Conservation (phyloP, 495 filamentous ascomycete genomes). For the Xylaria venustula region DNA sequence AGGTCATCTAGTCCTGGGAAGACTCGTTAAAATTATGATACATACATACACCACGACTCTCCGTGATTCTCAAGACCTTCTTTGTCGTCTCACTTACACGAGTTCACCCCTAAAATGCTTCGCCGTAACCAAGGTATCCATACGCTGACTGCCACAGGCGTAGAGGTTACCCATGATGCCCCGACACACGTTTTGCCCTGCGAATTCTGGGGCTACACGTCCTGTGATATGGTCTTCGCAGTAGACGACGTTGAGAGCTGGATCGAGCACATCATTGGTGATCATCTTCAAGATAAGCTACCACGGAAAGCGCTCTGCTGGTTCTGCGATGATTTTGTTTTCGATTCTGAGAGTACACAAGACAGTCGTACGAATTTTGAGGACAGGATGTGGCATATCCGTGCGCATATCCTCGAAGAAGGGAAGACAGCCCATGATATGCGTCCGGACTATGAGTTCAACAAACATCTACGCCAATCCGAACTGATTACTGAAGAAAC, state of each 20-base stretch:
- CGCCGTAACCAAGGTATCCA: background rate
- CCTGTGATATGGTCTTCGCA: background rate
- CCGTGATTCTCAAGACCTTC: background rate
- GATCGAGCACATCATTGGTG: background rate
- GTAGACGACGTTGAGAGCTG: background rate
- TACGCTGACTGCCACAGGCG: background rate
- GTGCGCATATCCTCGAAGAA: background rate
- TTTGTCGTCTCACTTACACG: background rate
- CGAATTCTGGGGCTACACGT: background rate
- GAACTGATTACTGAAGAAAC: no score
- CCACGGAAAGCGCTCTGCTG: conserved; percentile 34
- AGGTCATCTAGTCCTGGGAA: background rate
- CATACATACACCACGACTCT: background rate
- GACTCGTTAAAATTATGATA: background rate
- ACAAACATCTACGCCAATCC: no score
- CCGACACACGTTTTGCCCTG: background rate
- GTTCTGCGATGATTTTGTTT: conserved; percentile 50
- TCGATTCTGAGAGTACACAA: conserved; percentile 33
- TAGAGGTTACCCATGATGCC: background rate
- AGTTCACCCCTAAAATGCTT: background rate
- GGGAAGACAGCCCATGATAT: conserved; percentile 11
- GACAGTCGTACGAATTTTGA: background rate
- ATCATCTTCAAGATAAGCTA: background rate
- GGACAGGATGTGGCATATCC: background rate
- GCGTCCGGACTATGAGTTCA: no score